Evolutionary conservation across 768 basidiomycete genomes (phyloP), one percentile per base, ranked within the genome.

Genomic region (Boletus pseudopeckii): DNA sequence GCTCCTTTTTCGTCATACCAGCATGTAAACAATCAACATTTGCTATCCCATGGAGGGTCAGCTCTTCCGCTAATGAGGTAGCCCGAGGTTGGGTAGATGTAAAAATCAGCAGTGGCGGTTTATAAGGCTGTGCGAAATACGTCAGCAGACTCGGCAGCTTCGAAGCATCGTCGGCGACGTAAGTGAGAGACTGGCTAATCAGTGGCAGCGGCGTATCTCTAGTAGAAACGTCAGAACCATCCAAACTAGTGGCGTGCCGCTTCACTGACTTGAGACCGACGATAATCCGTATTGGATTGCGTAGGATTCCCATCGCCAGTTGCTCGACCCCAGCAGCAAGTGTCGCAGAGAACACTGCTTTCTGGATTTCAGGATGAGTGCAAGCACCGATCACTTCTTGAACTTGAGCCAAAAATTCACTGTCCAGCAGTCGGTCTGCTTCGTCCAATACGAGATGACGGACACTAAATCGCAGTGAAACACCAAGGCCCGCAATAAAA

Each of bases 201-300:
- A 90, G 84, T 3, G 92, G 87, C 0, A 96, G 83, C 0, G 97
- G 96, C 0, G 94, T 92, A 67, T 99, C 97, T 72, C 95, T 97
- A 61, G 33, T 38, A 38, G 33, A 32, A 5, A 22, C 2, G 40
- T 71, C 50, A 68, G 50, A 51, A 50, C 15, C 26, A 30, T 50
- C 39, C n/a, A 45, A 41, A 37, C 26, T 11, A 54, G 41, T 26
- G 28, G 13, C 39, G 28, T 10, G 8, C 50, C n/a, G n/a, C 18
- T 24, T 15, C 43, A 61, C 91, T 60, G 56, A 95, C 95, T 98
- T 99, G 45, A 96, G 75, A 34, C 97, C 97, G 28, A 98, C 94
- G n/a, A 98, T 92, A 11, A 98, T 83, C 10, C 97, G 84, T 48
- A 98, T 85, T 5, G 93, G 92, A 64, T 96, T 83, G 6, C 77